Evolutionary conservation across 495 filamentous ascomycete species (phyloP).

Genomic region (Neurospora pannonica): DNA sequence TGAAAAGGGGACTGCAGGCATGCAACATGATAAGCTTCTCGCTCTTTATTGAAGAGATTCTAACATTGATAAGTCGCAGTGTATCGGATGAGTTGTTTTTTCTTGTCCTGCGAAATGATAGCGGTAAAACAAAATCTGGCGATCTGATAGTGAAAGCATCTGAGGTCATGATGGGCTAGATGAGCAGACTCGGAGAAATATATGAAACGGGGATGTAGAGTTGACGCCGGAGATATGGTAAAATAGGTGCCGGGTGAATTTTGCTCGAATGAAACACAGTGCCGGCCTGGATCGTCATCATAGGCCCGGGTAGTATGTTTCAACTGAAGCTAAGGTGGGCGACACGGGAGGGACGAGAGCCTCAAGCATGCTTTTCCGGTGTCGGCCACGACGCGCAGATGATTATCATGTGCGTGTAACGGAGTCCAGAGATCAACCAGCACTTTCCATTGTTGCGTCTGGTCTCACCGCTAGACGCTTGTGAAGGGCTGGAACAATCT

Average conservation of each 20-base stretch:
- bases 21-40: slow-evolving; percentile 21
- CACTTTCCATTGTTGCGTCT: neutral
- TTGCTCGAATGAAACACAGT: neutral
- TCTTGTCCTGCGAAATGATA: neutral
- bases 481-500: neutral
- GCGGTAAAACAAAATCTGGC: neutral
- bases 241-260: neutral
- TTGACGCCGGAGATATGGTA: neutral
- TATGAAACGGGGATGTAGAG: neutral
- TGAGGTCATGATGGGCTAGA: neutral
- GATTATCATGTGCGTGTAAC: neutral
- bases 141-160: neutral
- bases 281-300: neutral
- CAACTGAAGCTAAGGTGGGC: neutral
- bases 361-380: neutral
- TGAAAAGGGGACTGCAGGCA: neutral
- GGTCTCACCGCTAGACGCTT: neutral
- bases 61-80: neutral
- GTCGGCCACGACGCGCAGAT: neutral
- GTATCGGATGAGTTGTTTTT: neutral
- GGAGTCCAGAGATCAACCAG: neutral
- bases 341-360: neutral
- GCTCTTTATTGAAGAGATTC: slow-evolving; percentile 10
- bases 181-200: neutral
- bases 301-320: neutral